Evolutionary conservation across 139 green algal species (phyloP).

Genomic region (Pedinophyceae sp.): DNA sequence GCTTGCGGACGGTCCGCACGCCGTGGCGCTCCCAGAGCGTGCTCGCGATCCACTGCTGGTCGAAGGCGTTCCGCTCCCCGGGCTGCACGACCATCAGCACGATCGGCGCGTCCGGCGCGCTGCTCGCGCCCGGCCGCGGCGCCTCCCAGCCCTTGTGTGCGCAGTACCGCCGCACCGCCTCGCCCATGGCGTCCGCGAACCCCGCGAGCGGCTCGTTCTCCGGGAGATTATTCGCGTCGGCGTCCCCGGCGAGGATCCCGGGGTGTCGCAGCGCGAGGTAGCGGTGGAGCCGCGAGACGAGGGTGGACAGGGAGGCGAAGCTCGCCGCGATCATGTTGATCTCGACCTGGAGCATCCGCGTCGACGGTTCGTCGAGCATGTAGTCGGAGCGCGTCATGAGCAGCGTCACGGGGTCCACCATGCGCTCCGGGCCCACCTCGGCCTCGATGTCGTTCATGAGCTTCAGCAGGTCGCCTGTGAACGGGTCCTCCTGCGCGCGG

Average conservation of each 20-base stretch:
- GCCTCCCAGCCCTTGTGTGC: not conserved
- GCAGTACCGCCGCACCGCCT: slow-evolving; percentile 15
- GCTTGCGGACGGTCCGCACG: slow-evolving; percentile 45
- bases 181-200: slow-evolving; percentile 35
- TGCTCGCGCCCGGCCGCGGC: slow-evolving; percentile 1
- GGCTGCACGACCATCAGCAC: slow-evolving; percentile 88
- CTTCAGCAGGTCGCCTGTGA: slow-evolving; percentile 17
- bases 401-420: slow-evolving; percentile 9
- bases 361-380: slow-evolving; percentile 59
- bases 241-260: not conserved
- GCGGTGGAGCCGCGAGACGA: slow-evolving; percentile 47
- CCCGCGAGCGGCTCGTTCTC: slow-evolving; percentile 39
- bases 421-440: not conserved
- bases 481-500: not conserved
- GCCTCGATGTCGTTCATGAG: slow-evolving; percentile 8
- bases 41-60: slow-evolving; percentile 77
- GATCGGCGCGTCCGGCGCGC: slow-evolving; percentile 11
- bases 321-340: slow-evolving; percentile 94
- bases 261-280: slow-evolving; percentile 20
- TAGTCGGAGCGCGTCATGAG: slow-evolving; percentile 89
- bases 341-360: slow-evolving; percentile 65
- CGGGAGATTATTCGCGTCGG: slow-evolving; percentile 16
- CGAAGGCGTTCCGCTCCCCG: slow-evolving; percentile 77
- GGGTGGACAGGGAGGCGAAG: slow-evolving; percentile 66
- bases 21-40: slow-evolving; percentile 60